Conservation (phyloP, 495 filamentous ascomycete species). For the Achaetomiella virescens region DNA sequence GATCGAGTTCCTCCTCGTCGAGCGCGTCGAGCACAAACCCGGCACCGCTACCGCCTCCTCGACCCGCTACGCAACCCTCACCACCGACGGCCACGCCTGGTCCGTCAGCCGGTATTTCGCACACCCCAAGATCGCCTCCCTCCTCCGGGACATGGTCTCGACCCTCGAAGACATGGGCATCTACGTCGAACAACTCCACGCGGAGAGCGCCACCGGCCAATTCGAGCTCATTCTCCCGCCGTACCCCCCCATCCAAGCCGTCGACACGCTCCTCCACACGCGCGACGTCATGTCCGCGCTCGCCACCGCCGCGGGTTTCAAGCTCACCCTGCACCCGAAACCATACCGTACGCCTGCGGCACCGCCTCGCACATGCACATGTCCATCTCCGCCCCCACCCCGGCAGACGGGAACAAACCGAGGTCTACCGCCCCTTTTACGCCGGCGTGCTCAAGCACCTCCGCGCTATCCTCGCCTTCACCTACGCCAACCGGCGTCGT, state of each 20-base stretch:
- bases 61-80: slow-evolving; percentile 26
- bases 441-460: slow-evolving; percentile 61
- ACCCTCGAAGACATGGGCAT: slow-evolving; percentile 57
- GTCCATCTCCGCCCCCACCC: slow-evolving; percentile 38
- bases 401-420: slow-evolving; percentile 23
- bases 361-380: slow-evolving; percentile 66
- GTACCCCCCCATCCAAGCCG: slow-evolving; percentile 55
- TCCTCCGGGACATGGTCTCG: slow-evolving; percentile 58
- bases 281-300: slow-evolving; percentile 59
- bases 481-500: slow-evolving; percentile 54
- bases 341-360: slow-evolving; percentile 55
- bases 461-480: slow-evolving; percentile 58
- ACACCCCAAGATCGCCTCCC: slow-evolving; percentile 46
- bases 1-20: slow-evolving; percentile 71
- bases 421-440: slow-evolving; percentile 52
- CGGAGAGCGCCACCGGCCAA: slow-evolving; percentile 69
- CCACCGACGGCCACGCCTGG: slow-evolving; percentile 56
- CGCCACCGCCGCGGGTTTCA: slow-evolving; percentile 52
- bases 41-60: slow-evolving; percentile 12
- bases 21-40: slow-evolving; percentile 25
- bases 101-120: slow-evolving; percentile 51
- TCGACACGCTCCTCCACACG: slow-evolving; percentile 67
- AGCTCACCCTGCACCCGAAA: slow-evolving; percentile 73
- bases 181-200: slow-evolving; percentile 65
- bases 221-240: slow-evolving; percentile 76